phyloP scores from a whole-genome alignment of 1,284 basidiomycete genomes.

The Heliocybe sulcata region DNA sequence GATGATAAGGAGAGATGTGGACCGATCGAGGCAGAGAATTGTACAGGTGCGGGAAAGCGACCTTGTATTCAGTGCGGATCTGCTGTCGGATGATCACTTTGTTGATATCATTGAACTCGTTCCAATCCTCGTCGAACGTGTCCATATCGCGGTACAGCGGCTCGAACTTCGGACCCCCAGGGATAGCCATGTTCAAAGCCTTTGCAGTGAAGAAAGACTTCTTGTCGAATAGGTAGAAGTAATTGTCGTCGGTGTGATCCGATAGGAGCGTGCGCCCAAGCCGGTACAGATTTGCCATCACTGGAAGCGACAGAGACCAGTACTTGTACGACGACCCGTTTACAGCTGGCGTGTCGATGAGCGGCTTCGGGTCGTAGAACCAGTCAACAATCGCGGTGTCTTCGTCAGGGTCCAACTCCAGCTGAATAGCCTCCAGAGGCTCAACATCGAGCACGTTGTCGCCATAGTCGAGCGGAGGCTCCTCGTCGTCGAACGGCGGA shows the following conservation, averaged over 20 bases:
- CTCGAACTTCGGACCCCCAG: slow-evolving; percentile 98
- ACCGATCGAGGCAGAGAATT: slow-evolving; percentile 97
- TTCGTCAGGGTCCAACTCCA: slow-evolving; percentile 93
- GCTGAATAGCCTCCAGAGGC: slow-evolving; percentile 95
- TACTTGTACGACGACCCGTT: slow-evolving; percentile 93
- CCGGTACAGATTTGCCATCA: slow-evolving; percentile 97
- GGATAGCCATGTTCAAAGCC: slow-evolving; percentile 96
- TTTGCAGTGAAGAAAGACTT: slow-evolving; percentile 99
- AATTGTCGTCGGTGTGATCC: slow-evolving; percentile 87
- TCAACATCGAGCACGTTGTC: slow-evolving; percentile 99
- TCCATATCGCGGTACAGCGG: slow-evolving; percentile 95
- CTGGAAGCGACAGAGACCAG: slow-evolving; percentile 88
- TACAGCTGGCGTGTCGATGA: slow-evolving; percentile 81
- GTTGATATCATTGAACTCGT: slow-evolving; percentile 99
- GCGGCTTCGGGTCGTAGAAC: slow-evolving; percentile 98
- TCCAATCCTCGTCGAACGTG: slow-evolving; percentile 98
- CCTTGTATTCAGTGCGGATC: slow-evolving; percentile 98
- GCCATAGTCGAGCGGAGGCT: slow-evolving; percentile 95
- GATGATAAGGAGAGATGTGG: slow-evolving; percentile 87
- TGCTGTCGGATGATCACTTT: slow-evolving; percentile 99
- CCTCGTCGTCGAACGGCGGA: slow-evolving; percentile 99
- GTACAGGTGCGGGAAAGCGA: slow-evolving; percentile 98
- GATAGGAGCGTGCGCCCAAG: slow-evolving; percentile 90
- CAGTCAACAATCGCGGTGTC: slow-evolving; percentile 94
- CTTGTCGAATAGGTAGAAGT: slow-evolving; percentile 94